These are phyloP conservation scores for Mycena galericulata DNA, from an alignment of 768 basidiomycete genomes.

Conservation along the genomic window DNA sequence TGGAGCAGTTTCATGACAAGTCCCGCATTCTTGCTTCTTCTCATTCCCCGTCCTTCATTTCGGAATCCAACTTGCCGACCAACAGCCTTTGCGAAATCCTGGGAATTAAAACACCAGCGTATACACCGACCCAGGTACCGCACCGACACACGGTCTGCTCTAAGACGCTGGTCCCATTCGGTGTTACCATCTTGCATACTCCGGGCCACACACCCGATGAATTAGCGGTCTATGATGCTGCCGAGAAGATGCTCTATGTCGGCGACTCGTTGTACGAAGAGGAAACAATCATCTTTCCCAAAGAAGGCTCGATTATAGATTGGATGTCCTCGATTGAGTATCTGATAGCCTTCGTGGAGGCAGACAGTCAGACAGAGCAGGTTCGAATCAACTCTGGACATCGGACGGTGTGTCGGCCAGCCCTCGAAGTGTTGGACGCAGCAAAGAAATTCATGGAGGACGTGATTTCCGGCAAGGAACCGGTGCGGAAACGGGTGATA, in stretches of 20 bases:
- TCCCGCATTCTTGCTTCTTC: constrained; percentile 62
- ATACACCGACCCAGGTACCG: constrained; percentile 58
- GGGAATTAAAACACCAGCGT: constrained; percentile 56
- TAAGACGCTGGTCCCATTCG: constrained; percentile 41
- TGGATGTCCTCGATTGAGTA: constrained; percentile 61
- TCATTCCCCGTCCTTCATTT: constrained; percentile 59
- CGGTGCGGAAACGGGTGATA: constrained; percentile 45
- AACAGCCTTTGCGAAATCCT: constrained; percentile 60
- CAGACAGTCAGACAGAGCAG: constrained; percentile 36
- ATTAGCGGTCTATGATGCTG: constrained; percentile 63
- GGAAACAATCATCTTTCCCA: constrained; percentile 67
- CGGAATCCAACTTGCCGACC: constrained; percentile 51
- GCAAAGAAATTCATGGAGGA: constrained; percentile 60
- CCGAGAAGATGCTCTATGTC: constrained; percentile 65
- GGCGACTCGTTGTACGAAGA: constrained; percentile 70
- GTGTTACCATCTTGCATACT: constrained; percentile 62
- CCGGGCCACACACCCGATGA: constrained; percentile 72
- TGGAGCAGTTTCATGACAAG: constrained; percentile 62
- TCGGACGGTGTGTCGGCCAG: constrained; percentile 57
- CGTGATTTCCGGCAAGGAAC: constrained; percentile 57
- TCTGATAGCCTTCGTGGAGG: constrained; percentile 56
- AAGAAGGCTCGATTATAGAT: constrained; percentile 61
- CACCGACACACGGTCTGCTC: constrained; percentile 52
- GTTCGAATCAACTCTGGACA: constrained; percentile 65
- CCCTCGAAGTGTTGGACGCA: constrained; percentile 57